Percentiles rank a stretch among this genome's conserved stretches.
Evolutionary conservation across 169 alveolate genomes (phyloP).

Genomic region (Plasmodium coatneyi): DNA sequence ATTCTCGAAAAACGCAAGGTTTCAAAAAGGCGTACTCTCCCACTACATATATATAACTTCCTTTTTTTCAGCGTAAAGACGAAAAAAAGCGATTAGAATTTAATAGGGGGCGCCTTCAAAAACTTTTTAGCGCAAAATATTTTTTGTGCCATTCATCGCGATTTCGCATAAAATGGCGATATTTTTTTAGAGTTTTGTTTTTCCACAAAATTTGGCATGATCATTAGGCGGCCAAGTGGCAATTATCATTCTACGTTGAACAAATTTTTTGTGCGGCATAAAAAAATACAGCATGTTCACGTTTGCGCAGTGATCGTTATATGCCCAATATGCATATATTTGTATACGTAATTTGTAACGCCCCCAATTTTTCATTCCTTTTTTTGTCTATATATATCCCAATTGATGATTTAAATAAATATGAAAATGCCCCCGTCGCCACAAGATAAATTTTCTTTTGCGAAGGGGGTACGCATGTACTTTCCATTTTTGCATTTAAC

Average conservation of each 20-base stretch:
- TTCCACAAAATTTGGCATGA: neutral
- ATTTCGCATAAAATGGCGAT: neutral
- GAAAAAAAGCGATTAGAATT: neutral
- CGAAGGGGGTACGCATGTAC: neutral
- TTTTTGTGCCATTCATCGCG: neutral
- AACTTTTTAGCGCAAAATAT: neutral
- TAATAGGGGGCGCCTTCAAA: neutral
- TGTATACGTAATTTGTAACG: neutral
- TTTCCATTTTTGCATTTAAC: slow-evolving; percentile 1
- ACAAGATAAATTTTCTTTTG: neutral
- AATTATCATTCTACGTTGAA: neutral
- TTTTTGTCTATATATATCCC: neutral
- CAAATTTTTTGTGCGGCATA: neutral
- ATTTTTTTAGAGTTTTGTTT: neutral
- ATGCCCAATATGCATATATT: neutral
- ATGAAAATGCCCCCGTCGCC: neutral
- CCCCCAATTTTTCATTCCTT: neutral
- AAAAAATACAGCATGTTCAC: neutral
- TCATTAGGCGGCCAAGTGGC: neutral
- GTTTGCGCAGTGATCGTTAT: neutral
- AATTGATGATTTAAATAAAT: neutral
- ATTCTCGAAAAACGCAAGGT: neutral
- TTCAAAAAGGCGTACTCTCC: neutral
- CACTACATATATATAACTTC: neutral
- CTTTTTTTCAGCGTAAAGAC: neutral